These are phyloP conservation scores for Tolypocladium capitatum DNA, from an alignment of 2,329 filamentous ascomycete species.

Conservation along the genomic window DNA sequence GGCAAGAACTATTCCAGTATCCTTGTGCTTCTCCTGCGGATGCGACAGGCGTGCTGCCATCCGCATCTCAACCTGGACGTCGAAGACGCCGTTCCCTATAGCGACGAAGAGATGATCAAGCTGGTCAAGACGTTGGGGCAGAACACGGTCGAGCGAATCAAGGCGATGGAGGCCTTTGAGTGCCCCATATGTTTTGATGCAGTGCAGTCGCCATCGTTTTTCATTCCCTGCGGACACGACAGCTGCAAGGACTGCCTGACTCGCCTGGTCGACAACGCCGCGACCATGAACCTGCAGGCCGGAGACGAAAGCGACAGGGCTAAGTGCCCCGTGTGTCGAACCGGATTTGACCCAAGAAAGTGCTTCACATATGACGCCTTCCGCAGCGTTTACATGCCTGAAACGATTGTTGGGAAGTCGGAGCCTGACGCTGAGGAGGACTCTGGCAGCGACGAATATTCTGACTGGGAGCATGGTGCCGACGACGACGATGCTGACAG, in stretches of 20 bases:
- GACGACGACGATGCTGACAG: slow-evolving; percentile 10
- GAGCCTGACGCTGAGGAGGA: slow-evolving; percentile 22
- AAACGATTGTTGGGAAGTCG: slow-evolving; percentile 24
- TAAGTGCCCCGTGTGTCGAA: slow-evolving; percentile 68
- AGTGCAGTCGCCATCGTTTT: slow-evolving; percentile 60
- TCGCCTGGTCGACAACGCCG: slow-evolving; percentile 48
- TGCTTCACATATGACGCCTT: slow-evolving; percentile 66
- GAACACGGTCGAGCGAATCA: slow-evolving; percentile 55
- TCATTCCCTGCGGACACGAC: slow-evolving; percentile 73
- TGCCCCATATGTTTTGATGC: slow-evolving; percentile 76
- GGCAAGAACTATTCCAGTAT: slow-evolving; percentile 62
- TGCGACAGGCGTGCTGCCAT: slow-evolving; percentile 55
- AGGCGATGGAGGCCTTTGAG: slow-evolving; percentile 46
- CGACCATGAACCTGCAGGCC: slow-evolving; percentile 38
- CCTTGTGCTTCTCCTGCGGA: slow-evolving; percentile 65
- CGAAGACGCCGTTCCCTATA: slow-evolving; percentile 19
- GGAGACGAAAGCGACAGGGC: slow-evolving; percentile 44
- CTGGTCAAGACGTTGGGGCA: slow-evolving; percentile 47
- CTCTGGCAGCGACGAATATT: slow-evolving; percentile 3
- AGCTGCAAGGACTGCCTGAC: slow-evolving; percentile 67
- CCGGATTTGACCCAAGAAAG: slow-evolving; percentile 48
- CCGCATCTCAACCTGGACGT: slow-evolving; percentile 18
- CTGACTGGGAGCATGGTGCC: neutral
- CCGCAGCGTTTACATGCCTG: slow-evolving; percentile 55
- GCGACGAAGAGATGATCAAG: slow-evolving; percentile 36